Percentiles rank a stretch among this genome's conserved stretches.
phyloP scores from a whole-genome alignment of 2,329 filamentous ascomycete genomes.

The Stylonectria norvegica region DNA sequence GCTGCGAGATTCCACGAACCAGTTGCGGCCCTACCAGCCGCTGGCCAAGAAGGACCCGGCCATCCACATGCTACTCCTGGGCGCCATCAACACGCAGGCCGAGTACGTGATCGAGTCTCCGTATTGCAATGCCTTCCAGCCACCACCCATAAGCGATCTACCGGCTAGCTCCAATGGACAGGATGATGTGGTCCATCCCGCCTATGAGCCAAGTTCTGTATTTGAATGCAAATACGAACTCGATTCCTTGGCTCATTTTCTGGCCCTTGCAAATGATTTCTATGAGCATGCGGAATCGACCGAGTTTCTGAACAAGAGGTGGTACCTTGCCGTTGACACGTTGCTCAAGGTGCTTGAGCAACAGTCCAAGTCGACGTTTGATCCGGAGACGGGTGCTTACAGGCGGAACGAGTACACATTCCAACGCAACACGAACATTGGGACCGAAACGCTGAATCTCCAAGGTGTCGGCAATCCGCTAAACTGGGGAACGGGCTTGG shows the following conservation, averaged over 20 bases:
- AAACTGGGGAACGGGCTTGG: constrained; percentile 75
- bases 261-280: constrained; percentile 83
- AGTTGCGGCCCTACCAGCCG: constrained; percentile 83
- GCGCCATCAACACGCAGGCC: constrained; percentile 92
- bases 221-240: constrained; percentile 99
- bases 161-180: constrained; percentile 72
- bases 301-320: constrained; percentile 74
- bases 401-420: constrained; percentile 81
- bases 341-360: constrained; percentile 71
- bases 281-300: constrained; percentile 73
- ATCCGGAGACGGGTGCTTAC: constrained; percentile 61
- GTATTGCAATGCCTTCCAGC: constrained; percentile 98
- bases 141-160: constrained; percentile 78
- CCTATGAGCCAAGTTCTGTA: constrained; percentile 78
- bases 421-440: constrained; percentile 71
- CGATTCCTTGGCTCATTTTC: constrained; percentile 89
- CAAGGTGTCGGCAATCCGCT: constrained; percentile 87
- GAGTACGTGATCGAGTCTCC: constrained; percentile 93
- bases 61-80: constrained; percentile 77
- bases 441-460: constrained; percentile 86
- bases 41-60: constrained; percentile 77
- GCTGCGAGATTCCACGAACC: constrained; percentile 90
- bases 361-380: constrained; percentile 79
- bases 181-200: constrained; percentile 78
- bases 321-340: constrained; percentile 73